Evolutionary conservation across 2,329 filamentous ascomycete species (phyloP).

Genomic region (Sarocladium oryzae): DNA sequence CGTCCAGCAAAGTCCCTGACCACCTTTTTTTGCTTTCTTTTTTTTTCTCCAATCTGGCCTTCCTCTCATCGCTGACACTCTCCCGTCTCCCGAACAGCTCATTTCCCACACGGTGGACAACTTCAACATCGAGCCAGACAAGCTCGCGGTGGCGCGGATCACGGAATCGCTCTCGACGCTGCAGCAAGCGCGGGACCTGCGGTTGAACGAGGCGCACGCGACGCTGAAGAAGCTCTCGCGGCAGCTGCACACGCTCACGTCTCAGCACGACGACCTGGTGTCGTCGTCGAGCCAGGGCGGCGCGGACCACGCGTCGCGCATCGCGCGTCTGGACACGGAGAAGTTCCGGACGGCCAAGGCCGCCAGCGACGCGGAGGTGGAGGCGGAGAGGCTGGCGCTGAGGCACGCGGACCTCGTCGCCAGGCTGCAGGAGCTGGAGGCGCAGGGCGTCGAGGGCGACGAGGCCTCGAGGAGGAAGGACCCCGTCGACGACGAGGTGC

Average conservation of each 20-base stretch:
- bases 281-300: constrained; percentile 58
- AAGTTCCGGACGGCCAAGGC: constrained; percentile 95
- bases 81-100: too few species aligned
- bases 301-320: constrained; percentile 73
- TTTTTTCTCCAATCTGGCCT: background rate
- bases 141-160: constrained; percentile 74
- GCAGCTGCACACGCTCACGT: constrained; percentile 64
- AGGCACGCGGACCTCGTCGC: constrained; percentile 71
- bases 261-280: constrained; percentile 72
- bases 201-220: constrained; percentile 62
- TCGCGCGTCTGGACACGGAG: constrained; percentile 80
- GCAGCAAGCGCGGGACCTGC: constrained; percentile 74
- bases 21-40: too few species aligned
- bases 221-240: constrained; percentile 68
- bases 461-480: constrained; percentile 28
- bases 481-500: constrained; percentile 55
- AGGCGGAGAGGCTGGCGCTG: constrained; percentile 82
- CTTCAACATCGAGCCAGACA: constrained; percentile 92
- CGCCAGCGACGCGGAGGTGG: constrained; percentile 81
- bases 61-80: background rate
- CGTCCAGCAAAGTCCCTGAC: too few species aligned
- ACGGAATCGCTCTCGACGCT: constrained; percentile 76
- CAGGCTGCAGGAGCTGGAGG: constrained; percentile 73
- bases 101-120: constrained; percentile 88
- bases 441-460: constrained; percentile 75